phyloP scores from a whole-genome alignment of 306 rosid species.

The Corylus americana region DNA sequence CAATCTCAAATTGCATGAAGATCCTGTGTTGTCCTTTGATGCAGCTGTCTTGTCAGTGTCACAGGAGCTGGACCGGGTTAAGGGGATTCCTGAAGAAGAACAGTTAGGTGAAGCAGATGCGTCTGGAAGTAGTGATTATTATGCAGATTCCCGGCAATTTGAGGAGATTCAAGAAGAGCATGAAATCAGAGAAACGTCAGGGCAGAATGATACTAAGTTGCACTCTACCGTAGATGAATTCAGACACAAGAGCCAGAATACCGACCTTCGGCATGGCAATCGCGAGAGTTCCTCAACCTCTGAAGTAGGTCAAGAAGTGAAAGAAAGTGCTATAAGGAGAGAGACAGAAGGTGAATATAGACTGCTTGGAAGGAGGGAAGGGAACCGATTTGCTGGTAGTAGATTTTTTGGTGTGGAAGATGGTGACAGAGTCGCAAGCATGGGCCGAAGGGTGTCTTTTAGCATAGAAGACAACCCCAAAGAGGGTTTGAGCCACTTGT shows the following conservation, averaged over 20 bases:
- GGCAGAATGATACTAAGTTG: conserved; percentile 82
- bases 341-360: conserved; percentile 97
- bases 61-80: conserved; percentile 70
- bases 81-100: conserved; percentile 72
- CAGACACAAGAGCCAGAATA: conserved; percentile 87
- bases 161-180: conserved; percentile 64
- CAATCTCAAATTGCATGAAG: conserved; percentile 47
- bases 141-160: conserved; percentile 29
- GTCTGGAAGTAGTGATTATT: conserved; percentile 40
- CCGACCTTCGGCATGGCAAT: conserved; percentile 45
- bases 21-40: conserved; percentile 74
- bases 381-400: conserved; percentile 61
- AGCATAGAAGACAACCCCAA: conserved; percentile 71
- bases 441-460: conserved; percentile 80
- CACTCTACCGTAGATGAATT: conserved; percentile 95
- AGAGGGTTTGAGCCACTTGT: conserved; percentile 44
- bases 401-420: conserved; percentile 85
- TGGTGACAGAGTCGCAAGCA: conserved; percentile 45
- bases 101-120: conserved; percentile 38
- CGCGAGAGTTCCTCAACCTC: conserved; percentile 57
- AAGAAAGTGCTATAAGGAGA: conserved; percentile 92
- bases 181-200: conserved; percentile 96
- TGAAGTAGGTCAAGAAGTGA: conserved; percentile 49
- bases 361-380: conserved; percentile 83
- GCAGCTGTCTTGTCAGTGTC: conserved; percentile 83